phyloP scores from a whole-genome alignment of 2,329 filamentous ascomycete species.

The Orbilia blumenaviensis region DNA sequence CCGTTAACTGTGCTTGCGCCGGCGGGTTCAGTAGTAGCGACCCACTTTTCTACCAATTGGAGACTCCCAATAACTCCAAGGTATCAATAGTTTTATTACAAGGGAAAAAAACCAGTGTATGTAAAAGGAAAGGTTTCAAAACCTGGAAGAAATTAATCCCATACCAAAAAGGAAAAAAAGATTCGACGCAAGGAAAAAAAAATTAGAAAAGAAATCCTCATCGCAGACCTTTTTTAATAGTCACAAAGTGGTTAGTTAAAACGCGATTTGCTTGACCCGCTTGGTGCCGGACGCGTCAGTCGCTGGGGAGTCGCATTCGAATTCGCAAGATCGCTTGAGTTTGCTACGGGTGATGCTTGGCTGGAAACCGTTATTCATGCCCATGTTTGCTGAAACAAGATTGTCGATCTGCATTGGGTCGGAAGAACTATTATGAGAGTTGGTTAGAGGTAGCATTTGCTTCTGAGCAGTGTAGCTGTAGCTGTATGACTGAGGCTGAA shows the following conservation, averaged over 20 bases:
- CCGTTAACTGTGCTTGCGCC: constrained; percentile 24
- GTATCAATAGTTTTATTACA: constrained; percentile 19
- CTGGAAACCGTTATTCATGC: neutral
- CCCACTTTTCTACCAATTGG: constrained; percentile 41
- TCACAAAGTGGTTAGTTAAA: constrained; percentile 19
- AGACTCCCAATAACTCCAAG: constrained; percentile 50
- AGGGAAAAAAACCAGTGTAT: neutral
- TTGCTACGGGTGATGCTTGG: constrained; percentile 32
- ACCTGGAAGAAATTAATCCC: constrained; percentile 37
- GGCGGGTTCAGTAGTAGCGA: constrained; percentile 1
- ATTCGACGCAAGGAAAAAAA: neutral
- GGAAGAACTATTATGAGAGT: constrained; percentile 46
- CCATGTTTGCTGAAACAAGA: constrained; percentile 14
- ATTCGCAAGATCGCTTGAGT: constrained; percentile 53
- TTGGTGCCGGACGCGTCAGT: constrained; percentile 50
- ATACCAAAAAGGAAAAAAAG: constrained; percentile 1
- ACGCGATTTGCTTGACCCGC: constrained; percentile 51
- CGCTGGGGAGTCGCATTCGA: constrained; percentile 42
- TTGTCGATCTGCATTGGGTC: constrained; percentile 53
- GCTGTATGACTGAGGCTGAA: constrained; percentile 40
- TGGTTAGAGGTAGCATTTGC: constrained; percentile 44
- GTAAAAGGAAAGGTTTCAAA: constrained; percentile 8
- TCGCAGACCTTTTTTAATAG: constrained; percentile 36
- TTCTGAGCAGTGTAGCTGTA: constrained; percentile 33
- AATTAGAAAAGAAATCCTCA: constrained; percentile 27